These are phyloP conservation scores for Articulospora tetracladia DNA, from an alignment of 495 filamentous ascomycete species.

Conservation along the genomic window DNA sequence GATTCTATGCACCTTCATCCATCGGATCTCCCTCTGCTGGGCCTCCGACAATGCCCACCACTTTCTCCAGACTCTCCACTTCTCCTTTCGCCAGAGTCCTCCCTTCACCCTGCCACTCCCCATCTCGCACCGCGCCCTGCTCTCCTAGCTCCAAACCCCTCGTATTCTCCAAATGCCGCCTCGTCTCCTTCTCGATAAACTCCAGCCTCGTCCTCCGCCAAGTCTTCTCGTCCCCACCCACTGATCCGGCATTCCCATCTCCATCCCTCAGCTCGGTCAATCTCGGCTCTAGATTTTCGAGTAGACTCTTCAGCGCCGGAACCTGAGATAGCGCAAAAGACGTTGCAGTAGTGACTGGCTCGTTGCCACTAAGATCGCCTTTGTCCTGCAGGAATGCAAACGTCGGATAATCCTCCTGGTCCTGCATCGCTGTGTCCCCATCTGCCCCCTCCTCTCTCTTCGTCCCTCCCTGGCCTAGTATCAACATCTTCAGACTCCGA, in stretches of 20 bases:
- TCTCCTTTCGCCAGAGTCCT: conserved; percentile 37
- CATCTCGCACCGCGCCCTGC: conserved; percentile 54
- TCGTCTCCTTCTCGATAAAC: conserved; percentile 71
- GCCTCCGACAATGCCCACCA: conserved; percentile 37
- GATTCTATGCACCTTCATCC: conserved; percentile 14
- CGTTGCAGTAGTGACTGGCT: conserved; percentile 66
- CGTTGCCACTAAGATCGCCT: conserved; percentile 36
- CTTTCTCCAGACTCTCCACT: conserved; percentile 48
- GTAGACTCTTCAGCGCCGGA: conserved; percentile 64
- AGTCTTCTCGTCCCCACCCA: conserved; percentile 34
- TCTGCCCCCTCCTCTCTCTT: conserved; percentile 20
- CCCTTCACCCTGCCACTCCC: conserved; percentile 48
- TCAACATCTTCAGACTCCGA: conserved; percentile 55
- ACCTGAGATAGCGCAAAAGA: conserved; percentile 80
- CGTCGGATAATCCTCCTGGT: conserved; percentile 24
- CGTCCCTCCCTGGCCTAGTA: conserved; percentile 30
- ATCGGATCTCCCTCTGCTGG: conserved; percentile 18
- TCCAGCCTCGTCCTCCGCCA: conserved; percentile 59
- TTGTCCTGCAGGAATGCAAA: conserved; percentile 49
- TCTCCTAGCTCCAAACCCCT: conserved; percentile 51
- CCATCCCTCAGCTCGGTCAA: conserved; percentile 45
- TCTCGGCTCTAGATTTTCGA: conserved; percentile 58
- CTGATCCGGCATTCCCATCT: conserved; percentile 25
- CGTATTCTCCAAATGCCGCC: conserved; percentile 50
- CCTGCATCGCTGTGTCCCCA: neutral